Evolutionary conservation across 148 eudicot genomes (phyloP).

Genomic region (Gaultheria prostrata): DNA sequence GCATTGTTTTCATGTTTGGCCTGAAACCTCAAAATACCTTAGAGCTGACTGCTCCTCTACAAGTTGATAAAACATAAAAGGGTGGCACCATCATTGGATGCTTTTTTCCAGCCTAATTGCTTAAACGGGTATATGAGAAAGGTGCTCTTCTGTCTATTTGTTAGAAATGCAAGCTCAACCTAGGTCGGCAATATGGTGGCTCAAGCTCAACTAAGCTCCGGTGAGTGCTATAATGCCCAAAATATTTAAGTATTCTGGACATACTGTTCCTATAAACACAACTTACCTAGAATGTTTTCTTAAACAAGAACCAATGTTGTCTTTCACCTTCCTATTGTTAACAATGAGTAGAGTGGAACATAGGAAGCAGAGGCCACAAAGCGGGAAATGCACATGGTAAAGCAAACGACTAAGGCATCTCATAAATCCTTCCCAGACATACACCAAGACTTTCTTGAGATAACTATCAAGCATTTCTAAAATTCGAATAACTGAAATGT

Average conservation of each 20-base stretch:
- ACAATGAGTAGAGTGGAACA: background rate
- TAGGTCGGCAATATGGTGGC: background rate
- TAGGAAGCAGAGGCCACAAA: background rate
- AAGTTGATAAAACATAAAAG: background rate
- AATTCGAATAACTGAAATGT: background rate
- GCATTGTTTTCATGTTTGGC: background rate
- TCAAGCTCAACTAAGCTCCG: background rate
- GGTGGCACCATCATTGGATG: background rate
- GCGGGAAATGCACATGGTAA: background rate
- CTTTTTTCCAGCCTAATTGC: background rate
- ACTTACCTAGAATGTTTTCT: background rate
- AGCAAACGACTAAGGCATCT: background rate
- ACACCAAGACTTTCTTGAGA: background rate
- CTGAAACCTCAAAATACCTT: background rate
- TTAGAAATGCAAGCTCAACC: background rate
- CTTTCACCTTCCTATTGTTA: background rate
- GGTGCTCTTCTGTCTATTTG: background rate
- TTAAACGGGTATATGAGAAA: background rate
- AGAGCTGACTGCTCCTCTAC: background rate
- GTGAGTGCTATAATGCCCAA: background rate
- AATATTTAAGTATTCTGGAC: background rate
- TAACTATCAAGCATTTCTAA: background rate
- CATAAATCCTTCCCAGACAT: background rate
- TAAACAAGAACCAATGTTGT: background rate
- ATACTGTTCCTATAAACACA: background rate